Evolutionary conservation across 306 rosid genomes (phyloP).

Genomic region (Pachyrhizus erosus): DNA sequence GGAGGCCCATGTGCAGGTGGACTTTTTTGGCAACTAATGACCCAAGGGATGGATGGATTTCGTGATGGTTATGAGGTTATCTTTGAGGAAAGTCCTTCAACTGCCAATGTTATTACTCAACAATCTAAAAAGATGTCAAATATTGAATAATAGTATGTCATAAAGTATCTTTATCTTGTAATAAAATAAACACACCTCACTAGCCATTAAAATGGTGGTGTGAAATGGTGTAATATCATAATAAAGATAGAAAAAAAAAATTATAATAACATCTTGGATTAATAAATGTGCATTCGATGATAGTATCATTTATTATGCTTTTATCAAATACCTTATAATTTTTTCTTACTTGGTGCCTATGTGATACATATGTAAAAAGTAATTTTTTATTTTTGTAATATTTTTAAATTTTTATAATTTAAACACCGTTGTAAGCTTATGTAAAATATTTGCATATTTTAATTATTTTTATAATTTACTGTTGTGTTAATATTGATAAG

Average conservation of each 20-base stretch:
- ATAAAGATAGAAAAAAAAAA: neutral
- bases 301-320: no score
- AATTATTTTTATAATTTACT: no score
- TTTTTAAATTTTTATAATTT: no score
- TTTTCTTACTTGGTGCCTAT: no score
- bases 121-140: constrained; percentile 39
- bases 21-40: constrained; percentile 50
- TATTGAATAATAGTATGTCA: neutral
- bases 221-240: neutral
- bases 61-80: constrained; percentile 47
- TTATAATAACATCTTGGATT: neutral
- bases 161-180: neutral
- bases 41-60: constrained; percentile 31
- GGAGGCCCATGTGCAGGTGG: constrained; percentile 45
- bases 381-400: no score
- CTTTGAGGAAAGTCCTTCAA: constrained; percentile 41
- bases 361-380: no score
- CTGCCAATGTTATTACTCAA: constrained; percentile 23
- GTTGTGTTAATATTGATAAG: no score
- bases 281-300: neutral
- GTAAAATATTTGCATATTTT: no score
- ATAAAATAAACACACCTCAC: neutral
- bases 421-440: no score
- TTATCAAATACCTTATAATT: no score
- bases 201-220: neutral